Percentiles rank a stretch among this genome's conserved stretches.
Evolutionary conservation across 2,329 filamentous ascomycete genomes (phyloP).

Genomic region (Monosporascus sp.): DNA sequence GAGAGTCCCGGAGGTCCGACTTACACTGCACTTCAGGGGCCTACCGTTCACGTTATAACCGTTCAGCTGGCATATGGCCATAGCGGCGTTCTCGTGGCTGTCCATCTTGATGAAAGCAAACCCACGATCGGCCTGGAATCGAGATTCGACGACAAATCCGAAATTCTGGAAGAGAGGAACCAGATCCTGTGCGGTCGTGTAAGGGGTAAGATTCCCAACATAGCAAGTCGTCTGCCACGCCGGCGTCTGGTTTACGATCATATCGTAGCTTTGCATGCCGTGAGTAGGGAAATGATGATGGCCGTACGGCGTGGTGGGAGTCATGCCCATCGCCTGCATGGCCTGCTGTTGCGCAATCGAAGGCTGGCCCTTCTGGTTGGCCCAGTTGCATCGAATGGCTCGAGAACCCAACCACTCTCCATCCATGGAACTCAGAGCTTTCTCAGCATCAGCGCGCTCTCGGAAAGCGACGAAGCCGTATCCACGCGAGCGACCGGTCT

Average conservation of each 20-base stretch:
- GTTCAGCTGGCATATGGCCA: conserved; percentile 96
- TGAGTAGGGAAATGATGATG: conserved; percentile 98
- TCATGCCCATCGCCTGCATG: conserved; percentile 97
- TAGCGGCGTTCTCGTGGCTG: conserved; percentile 92
- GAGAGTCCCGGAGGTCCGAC: conserved; percentile 34
- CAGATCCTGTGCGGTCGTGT: conserved; percentile 93
- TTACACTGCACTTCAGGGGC: conserved; percentile 96
- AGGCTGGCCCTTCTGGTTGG: conserved; percentile 99
- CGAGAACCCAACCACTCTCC: conserved; percentile 98
- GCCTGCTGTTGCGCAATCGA: conserved; percentile 97
- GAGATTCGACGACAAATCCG: conserved; percentile 92
- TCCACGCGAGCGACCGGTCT: conserved; percentile 93
- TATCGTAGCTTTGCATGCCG: conserved; percentile 94
- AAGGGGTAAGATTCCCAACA: conserved; percentile 94
- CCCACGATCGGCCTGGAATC: conserved; percentile 94
- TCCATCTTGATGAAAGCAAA: conserved; percentile 99
- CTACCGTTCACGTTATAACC: conserved; percentile 97
- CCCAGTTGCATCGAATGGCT: conserved; percentile 99
- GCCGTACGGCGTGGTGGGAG: conserved; percentile 90
- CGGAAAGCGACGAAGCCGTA: conserved; percentile 98
- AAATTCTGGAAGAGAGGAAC: conserved; percentile 99
- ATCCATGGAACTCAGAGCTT: conserved; percentile 95
- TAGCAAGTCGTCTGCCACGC: conserved; percentile 99
- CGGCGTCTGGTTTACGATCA: conserved; percentile 91
- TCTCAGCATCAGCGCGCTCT: conserved; percentile 88